Base-by-base conservation (phyloP, 2,329 filamentous ascomycete species). In the Leptographium flavum region DNA sequence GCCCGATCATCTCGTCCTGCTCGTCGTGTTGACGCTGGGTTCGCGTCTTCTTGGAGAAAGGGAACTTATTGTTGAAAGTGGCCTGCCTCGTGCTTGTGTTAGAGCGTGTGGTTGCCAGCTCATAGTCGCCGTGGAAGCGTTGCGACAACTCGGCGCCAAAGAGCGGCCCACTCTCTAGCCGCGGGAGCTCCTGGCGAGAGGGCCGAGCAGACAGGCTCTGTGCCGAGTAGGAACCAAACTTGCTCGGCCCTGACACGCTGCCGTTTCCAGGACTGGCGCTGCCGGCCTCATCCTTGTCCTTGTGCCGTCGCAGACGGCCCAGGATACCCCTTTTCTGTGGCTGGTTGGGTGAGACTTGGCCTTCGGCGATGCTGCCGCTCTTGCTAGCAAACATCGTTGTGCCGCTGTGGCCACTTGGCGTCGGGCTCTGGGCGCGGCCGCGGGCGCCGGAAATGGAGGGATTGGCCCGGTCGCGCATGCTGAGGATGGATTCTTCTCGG, bases 371-470 rank as follows among this genome's bases (percentile, higher is more conserved):
- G 53, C 65, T 59, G 53, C 65, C 56, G 62, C 70, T 57, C 55
- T 67, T 69, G 59, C 70, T 58, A 8, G 19, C 62, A 22, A 39
- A 37, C 66, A 57, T 56, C 43, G 62, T 63, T 25, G 40, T 27
- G 30, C 38, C 42, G 38, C 81, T 86, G 53, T 74, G 74, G 36
- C 74, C 69, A 60, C 85, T 92, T 8, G 87, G 83, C 1, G 86
- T 85, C 23, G 88, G 87, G 61, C 88, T 94, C 49, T 83, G 76
- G 13, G 85, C 79, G 52, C 87, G 80, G 21, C 71, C 70, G 49
- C 63, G 47, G 5, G 41, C 63, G 39, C 41, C 63, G 40, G 66
- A 58, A 69, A 70, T 56, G 28, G 41, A 43, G 28, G 52, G 47
- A 2, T 40, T 27, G 2, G n/a, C 47, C 19, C 70, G 70, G 49